Base-by-base conservation (phyloP, 306 rosid species). In the Malus sieversii region DNA sequence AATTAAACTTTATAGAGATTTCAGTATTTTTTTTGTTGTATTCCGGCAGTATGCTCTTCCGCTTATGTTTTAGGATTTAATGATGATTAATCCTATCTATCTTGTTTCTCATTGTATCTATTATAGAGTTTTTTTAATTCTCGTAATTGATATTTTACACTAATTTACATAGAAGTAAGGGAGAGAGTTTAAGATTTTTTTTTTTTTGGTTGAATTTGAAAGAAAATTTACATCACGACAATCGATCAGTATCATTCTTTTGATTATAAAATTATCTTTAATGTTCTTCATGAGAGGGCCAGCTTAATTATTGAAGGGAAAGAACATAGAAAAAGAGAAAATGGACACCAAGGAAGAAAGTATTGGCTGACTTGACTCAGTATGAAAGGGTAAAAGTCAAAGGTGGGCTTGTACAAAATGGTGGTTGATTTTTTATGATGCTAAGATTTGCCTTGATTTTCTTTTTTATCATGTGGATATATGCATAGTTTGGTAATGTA, bases 361-460 rank as follows among this genome's bases (percentile, higher is more conserved):
- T 7, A 10, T 12, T 27, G 77, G 79, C 78, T 71, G 84, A 83
- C 80, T 77, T 78, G 45, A 72, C 66, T 48, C 33, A 13, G 45
- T 65, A 25, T 74, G 78, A 78, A 84, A 51, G 72, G 40, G 48
- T 60, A 16, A 66, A 66, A 81, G 89, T 90, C 88, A 88, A 86
- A 78, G 53, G 71, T 82, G 63, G 74, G 71, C 81, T 78, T 66
- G 4, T 40, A 77, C 46, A 75, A 52, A 52, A 25, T 66, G 83
- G 66, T 19, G 14, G 81, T 84, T 82, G 83, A 81, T 62, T 84
- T 82, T 80, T 82, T 62, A 45, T 32, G 14, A 10, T 6, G 66
- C 74, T 78, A 40, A 40, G 68, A 71, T 72, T 60, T 77, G 70
- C 35, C 76, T 35, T 25, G 48, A 68, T 13, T 59, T 22, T 52